Base-by-base conservation (phyloP, 176 grass and related monocot genomes). In the Oryza brachyantha region DNA sequence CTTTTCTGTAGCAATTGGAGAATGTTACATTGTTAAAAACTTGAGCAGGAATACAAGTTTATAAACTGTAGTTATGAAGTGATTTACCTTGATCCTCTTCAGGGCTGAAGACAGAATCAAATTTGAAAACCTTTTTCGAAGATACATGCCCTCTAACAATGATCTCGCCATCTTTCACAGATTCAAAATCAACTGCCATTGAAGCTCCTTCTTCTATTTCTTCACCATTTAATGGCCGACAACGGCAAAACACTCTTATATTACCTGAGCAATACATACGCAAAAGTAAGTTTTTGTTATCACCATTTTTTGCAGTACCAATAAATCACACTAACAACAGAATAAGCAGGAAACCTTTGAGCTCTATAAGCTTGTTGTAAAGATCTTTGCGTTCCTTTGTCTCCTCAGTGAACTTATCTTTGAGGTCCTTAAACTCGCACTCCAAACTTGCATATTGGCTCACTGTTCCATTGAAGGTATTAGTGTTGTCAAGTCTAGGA, bases 181-280 rank as follows among this genome's bases (percentile, higher is more conserved):
- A 91, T 64, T 92, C 96, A 75, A 98, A 98, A 88, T 89, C 96
- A 43, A 95, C 43, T 0, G 82, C 78, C 60, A 90, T 73, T 2
- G 75, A 83, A 66, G 90, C 84, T 66, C 90, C 90, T 81, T 73
- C 83, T 70, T 84, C 88, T 79, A 89, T 84, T 91, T 98, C 96
- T 81, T 89, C 87, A 9, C 55, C 62, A 73, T 94, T 98, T 54
- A 94, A 84, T 72, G 96, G 96, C n/a, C 96, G 92, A 64, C 92
- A 98, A 0, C 96, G 87, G 17, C 96, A 98, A 75, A 98, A 98
- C 1, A 95, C 96, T 83, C 92, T 89, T 72, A 98, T 98, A 24
- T 98, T 98, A 66, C 96, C 96, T 98, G 61, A 68, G 5, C 22
- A 77, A 24, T 31, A 58, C 5, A 16, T 5, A 81, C 61, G 31